A percentile compares a stretch with the other conserved stretches of the same genome.
Conservation (phyloP, 1,139 yeast species). For the Blastobotrys persicus region DNA sequence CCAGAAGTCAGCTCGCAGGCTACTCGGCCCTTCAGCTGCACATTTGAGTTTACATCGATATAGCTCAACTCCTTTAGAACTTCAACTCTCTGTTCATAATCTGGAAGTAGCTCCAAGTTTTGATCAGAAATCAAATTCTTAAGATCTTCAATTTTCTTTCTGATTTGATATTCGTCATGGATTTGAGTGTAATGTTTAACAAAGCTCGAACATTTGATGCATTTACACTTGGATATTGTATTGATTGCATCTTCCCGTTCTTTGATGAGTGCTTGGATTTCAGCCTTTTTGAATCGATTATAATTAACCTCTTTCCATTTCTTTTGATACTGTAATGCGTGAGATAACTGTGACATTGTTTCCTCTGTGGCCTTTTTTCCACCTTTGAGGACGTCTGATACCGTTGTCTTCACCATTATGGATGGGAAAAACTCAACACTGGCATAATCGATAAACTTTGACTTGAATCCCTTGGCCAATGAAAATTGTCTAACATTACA, state of each 20-base stretch:
- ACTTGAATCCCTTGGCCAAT: slow-evolving; percentile 31
- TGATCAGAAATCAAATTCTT: slow-evolving; percentile 74
- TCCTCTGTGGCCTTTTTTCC: slow-evolving; percentile 44
- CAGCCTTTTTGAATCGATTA: slow-evolving; percentile 21
- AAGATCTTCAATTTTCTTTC: slow-evolving; percentile 53
- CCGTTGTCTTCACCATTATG: slow-evolving; percentile 43
- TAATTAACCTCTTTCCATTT: slow-evolving; percentile 45
- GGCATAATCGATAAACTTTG: slow-evolving; percentile 47
- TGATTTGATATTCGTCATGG: slow-evolving; percentile 47
- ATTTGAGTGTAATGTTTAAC: slow-evolving; percentile 48
- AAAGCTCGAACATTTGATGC: slow-evolving; percentile 41
- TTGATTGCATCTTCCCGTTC: slow-evolving; percentile 46
- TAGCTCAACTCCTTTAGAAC: slow-evolving; percentile 74
- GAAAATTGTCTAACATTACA: slow-evolving; percentile 35
- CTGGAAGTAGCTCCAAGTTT: slow-evolving; percentile 85
- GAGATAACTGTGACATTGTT: slow-evolving; percentile 44
- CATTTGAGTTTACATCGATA: slow-evolving; percentile 73
- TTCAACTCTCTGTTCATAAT: slow-evolving; percentile 81
- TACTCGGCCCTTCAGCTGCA: slow-evolving; percentile 79
- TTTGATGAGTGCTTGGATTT: slow-evolving; percentile 22
- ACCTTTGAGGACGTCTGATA: slow-evolving; percentile 47
- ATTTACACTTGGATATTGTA: slow-evolving; percentile 37
- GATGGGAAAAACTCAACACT: slow-evolving; percentile 52
- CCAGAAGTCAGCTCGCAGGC: slow-evolving; percentile 89
- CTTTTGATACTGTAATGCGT: slow-evolving; percentile 44